Base-by-base conservation (phyloP, 805 yeast genomes). In the Saccharomycopsis synnaedendra region DNA sequence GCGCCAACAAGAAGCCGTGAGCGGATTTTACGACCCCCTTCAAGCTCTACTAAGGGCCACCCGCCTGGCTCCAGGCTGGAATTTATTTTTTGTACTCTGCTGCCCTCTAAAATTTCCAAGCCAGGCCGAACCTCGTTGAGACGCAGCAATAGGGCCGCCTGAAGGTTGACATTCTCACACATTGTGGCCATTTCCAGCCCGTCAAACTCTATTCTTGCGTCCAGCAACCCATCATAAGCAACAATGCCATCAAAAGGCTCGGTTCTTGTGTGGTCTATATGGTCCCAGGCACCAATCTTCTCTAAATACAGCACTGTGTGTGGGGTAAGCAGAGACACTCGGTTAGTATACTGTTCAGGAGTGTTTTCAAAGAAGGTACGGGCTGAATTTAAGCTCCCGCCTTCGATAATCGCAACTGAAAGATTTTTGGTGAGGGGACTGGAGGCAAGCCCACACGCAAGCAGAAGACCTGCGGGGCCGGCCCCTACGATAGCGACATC, bases 401-500 rank as follows among this genome's bases (percentile, higher is more conserved):
- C 87, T 62, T 93, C 98, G 30, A 93, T 72, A 44, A 93, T 65
- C 0, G 80, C 75, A 43, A 90, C 74, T 42, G 71, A 70, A 41
- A 87, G 71, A 44, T 75, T 68, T 32, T 65, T 67, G 3, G 95
- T 75, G 27, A 70, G 61, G 3, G 82, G 78, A 1, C 88, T 81
- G 54, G 72, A 71, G 60, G 85, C 83, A 49, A 90, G 64, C 0
- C 95, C 94, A 0, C 95, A 75, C 4, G 93, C 80, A 36, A 93
- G 66, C 1, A 96, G 82, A 48, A 93, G 66, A 0, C 98, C 98
- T 1, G 97, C 97, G 1, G 97, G 96, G 0, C 98, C 98, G 5
- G 95, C 97, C 36, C 98, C 98, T 36, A 93, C 84, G 46, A 93
- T 84, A 5, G 86, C 80, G 27, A 93, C 76, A 63, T 90, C 97